These are phyloP conservation scores for Wickerhamomyces sp. DNA, from an alignment of 1,139 yeast genomes.

Conservation along the genomic window DNA sequence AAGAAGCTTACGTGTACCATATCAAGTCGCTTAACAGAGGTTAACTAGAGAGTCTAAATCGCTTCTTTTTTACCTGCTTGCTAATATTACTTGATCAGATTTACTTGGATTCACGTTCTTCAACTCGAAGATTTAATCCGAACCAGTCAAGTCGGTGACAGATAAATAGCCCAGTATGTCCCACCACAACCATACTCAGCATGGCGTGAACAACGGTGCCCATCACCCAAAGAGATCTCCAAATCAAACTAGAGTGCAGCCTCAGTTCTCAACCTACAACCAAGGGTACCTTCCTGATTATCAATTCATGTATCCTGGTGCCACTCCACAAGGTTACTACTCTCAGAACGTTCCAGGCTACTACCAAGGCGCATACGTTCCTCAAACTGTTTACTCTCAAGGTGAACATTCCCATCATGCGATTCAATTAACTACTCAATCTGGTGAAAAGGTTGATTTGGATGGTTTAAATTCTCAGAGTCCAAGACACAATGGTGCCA, in stretches of 20 bases:
- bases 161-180: slow-evolving; percentile 8
- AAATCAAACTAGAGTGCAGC: slow-evolving; percentile 5
- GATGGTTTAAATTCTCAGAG: slow-evolving; percentile 7
- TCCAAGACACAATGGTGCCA: slow-evolving; percentile 12
- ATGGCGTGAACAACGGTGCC: slow-evolving; percentile 2
- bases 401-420: slow-evolving; percentile 12
- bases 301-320: slow-evolving; percentile 3
- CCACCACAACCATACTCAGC: slow-evolving; percentile 4
- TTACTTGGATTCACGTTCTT: too few species aligned
- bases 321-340: background rate
- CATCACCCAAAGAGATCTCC: slow-evolving; percentile 6
- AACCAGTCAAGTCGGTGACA: too few species aligned
- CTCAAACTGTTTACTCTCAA: background rate
- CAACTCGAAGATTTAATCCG: too few species aligned
- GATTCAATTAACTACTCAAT: slow-evolving; percentile 18
- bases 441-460: slow-evolving; percentile 22
- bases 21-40: too few species aligned
- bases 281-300: background rate
- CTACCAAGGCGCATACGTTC: background rate
- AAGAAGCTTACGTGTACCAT: too few species aligned
- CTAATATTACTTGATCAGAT: too few species aligned
- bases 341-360: background rate
- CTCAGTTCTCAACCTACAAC: background rate
- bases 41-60: too few species aligned
- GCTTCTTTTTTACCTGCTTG: too few species aligned